Base-by-base conservation (phyloP, 345 rosid genomes). In the Fremontodendron californicum region DNA sequence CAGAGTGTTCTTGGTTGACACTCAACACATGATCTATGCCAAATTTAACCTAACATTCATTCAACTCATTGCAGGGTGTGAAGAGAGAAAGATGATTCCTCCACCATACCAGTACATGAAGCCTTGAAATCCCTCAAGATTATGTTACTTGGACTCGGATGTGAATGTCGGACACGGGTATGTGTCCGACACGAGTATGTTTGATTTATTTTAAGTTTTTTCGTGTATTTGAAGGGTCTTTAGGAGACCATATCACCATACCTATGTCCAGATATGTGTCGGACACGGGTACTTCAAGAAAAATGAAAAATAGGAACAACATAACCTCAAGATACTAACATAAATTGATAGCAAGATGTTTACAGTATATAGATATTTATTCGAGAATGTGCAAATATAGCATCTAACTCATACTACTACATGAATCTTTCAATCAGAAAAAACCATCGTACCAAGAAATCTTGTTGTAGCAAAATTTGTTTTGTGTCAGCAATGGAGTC, bases 21-120 rank as follows among this genome's bases (percentile, higher is more conserved):
- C 5, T 37, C 40, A n/a, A 37, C 6, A 37, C 6, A 0, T 45
- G 48, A 21, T 2, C 57, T 2, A n/a, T 54, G 60, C 13, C 60
- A 1, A 15, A 60, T 27, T 27, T 60, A 29, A 60, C 37, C 64
- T 61, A 31, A 31, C 19, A 39, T 39, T 65, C 19, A 39, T 39
- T 65, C 21, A 27, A 3, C 37, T 67, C 43, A 63, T 52, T 75
- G 75, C 85, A 86, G 82, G 79, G 46, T 79, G 85, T 31, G 79
- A 40, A 58, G 83, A 75, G 27, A 77, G 81, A 61, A 77, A 80
- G 37, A 80, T 84, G 85, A 80, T 76, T 74, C 87, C 89, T 51
- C 89, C 83, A 15, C 84, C 84, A 6, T 81, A 61, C 69, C 87
- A 86, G 25, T 77, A 78, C 69, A 84, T 86, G 87, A 82, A 76